Conservation (phyloP, 164 flowering plant genomes). For the Dillenia suffruticosa region DNA sequence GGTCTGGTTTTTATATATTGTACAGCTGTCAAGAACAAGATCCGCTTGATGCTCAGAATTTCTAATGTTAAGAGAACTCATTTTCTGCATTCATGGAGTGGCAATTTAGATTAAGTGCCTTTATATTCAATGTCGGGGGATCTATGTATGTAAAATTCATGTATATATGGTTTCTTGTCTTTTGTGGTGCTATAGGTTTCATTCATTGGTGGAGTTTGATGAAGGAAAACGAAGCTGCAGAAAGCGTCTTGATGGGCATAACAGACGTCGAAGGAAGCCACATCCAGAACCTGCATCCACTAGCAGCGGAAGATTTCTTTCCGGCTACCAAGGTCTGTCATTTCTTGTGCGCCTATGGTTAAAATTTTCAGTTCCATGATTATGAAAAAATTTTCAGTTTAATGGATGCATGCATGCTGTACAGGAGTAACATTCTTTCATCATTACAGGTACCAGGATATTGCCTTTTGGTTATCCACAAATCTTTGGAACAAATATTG, state of each 20-base stretch:
- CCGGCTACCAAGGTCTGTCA: constrained; percentile 50
- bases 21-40: no score
- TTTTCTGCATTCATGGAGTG: not conserved
- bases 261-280: constrained; percentile 71
- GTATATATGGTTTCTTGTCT: no score
- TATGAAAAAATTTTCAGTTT: not conserved
- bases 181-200: constrained; percentile 40
- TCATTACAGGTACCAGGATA: constrained; percentile 35
- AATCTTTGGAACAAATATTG: constrained; percentile 25
- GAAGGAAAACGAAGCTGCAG: constrained; percentile 79
- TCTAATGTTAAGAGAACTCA: no score
- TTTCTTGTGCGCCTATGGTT: not conserved
- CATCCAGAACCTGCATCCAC: constrained; percentile 53
- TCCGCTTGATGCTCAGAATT: no score
- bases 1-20: no score
- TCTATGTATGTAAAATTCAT: no score
- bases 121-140: no score
- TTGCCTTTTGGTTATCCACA: constrained; percentile 40
- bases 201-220: constrained; percentile 71
- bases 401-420: not conserved
- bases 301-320: constrained; percentile 36
- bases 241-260: constrained; percentile 83
- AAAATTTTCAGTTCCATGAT: no score
- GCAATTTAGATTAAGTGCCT: no score
- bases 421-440: constrained; percentile 3